Base-by-base conservation (phyloP, 345 rosid species). In the Pelargonium nanum region DNA sequence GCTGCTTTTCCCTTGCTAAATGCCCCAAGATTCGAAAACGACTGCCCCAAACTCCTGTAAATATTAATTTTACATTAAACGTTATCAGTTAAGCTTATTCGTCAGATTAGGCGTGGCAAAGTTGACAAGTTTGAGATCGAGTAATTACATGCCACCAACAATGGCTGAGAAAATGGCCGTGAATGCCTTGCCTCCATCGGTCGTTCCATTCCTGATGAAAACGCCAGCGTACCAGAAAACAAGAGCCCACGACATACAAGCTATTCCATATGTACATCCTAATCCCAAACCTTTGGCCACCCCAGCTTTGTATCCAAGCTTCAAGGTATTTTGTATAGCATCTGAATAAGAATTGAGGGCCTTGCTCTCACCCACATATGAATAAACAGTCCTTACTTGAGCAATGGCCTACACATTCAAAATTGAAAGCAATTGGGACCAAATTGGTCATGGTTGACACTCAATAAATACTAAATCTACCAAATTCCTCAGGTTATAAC, bases 161-260 rank as follows among this genome's bases (percentile, higher is more conserved):
- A 94, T 94, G 63, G 99, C 99, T 24, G 99, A 90, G 83, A 94
- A 94, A 72, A 94, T 88, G 4, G 99, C 96, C 0, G 99, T 94
- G 82, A 94, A 94, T 1, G 99, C 99, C 61, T 90, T 89, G 56
- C 99, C 99, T 59, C 99, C 99, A 72, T 94, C 99, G 0, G 87
- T 87, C 75, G 79, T 82, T 24, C 97, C 99, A 19, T 78, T 90
- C 78, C 99, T 72, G 66, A 94, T 88, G 62, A 94, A 94, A 76
- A 94, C 97, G 32, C 99, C 97, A 0, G 99, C 99, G 13, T 94
- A 94, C 99, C 99, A 94, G 64, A 94, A 94, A 24, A 94, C 99
- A 58, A 94, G 80, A n/a, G 99, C 99, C 99, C 99, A 94, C 12
- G 99, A 94, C 99, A 94, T 94, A 69, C 97, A 90, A 45, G 99